phyloP scores from a whole-genome alignment of 352 stramenopile genomes.

The Pythium coloratum region DNA sequence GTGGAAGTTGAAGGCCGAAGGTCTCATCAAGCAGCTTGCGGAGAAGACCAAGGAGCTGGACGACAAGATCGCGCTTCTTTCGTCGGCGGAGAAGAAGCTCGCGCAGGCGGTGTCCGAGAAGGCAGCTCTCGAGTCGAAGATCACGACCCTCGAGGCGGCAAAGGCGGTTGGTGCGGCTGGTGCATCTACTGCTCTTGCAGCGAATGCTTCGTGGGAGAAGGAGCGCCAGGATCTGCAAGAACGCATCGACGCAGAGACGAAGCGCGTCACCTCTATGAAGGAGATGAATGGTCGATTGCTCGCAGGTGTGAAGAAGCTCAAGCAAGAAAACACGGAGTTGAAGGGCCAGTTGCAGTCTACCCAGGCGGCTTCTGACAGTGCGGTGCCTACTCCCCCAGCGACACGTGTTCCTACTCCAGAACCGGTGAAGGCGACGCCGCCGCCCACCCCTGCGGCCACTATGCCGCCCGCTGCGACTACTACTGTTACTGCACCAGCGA shows the following conservation, averaged over 20 bases:
- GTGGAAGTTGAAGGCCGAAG: slow-evolving; percentile 79
- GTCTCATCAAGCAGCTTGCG: slow-evolving; percentile 55
- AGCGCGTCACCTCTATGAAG: slow-evolving; percentile 68
- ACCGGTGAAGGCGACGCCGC: neutral
- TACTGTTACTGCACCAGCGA: neutral
- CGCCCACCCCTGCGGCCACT: neutral
- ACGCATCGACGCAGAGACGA: slow-evolving; percentile 61
- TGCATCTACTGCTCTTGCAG: slow-evolving; percentile 30
- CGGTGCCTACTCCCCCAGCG: neutral
- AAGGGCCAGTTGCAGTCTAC: slow-evolving; percentile 44
- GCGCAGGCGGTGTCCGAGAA: slow-evolving; percentile 43
- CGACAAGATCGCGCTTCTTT: slow-evolving; percentile 40
- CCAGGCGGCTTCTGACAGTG: neutral
- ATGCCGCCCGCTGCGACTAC: neutral
- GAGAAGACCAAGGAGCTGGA: slow-evolving; percentile 72
- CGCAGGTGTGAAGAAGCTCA: slow-evolving; percentile 63
- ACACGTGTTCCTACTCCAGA: neutral
- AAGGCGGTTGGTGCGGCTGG: slow-evolving; percentile 20
- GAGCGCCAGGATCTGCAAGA: slow-evolving; percentile 57
- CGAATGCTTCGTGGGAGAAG: slow-evolving; percentile 39
- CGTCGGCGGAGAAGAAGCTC: slow-evolving; percentile 44
- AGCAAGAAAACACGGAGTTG: slow-evolving; percentile 77
- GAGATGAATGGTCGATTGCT: slow-evolving; percentile 74
- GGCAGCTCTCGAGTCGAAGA: slow-evolving; percentile 41
- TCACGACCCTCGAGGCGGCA: slow-evolving; percentile 35